Base-by-base conservation (phyloP, 2,329 filamentous ascomycete genomes). In the Aspergillus clavatus region DNA sequence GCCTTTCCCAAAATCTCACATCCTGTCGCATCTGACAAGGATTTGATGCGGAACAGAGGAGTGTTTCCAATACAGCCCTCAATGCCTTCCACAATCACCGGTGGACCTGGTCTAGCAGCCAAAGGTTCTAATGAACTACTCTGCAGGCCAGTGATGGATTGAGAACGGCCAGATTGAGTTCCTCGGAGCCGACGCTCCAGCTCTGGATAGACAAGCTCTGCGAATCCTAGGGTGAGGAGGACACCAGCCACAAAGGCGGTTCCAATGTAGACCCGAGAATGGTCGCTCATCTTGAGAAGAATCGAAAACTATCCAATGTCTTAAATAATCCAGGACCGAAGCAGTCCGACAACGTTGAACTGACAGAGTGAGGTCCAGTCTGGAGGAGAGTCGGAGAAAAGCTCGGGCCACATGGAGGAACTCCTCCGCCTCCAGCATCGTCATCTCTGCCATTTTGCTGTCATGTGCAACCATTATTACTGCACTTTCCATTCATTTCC, bases 11-110 rank as follows among this genome's bases (percentile, higher is more conserved):
- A 75, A 59, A 98, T 95, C 31, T 83, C 83, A 60, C 93, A 89
- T 16, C 89, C 89, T 3, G 93, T 96, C 14, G 84, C 88, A 38
- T 86, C 82, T 3, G 87, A 94, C 19, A 98, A 78, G 28, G 87
- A 90, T 55, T 83, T 86, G 63, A 98, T 89, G 52, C 82, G 81
- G 58, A 98, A 80, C 21, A 98, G 77, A 1, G 90, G 91, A 11
- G 93, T 98, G 68, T 95, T 87, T 45, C 93, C 93, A 62, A 98
- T 97, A 62, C 86, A 88, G 37, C 84, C 87, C 67, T 95, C 89
- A 48, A 98, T 87, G 14, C 93, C 93, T 45, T 87, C 80, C 11
- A 82, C 80, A 45, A 91, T 81, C 21, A 60, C 56, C 10, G 68
- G 68, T 22, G 68, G 68, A 1, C 67, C 65, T 38, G 59, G 40